Conservation (phyloP, 768 basidiomycete genomes). For the Butyriboletus loyo region DNA sequence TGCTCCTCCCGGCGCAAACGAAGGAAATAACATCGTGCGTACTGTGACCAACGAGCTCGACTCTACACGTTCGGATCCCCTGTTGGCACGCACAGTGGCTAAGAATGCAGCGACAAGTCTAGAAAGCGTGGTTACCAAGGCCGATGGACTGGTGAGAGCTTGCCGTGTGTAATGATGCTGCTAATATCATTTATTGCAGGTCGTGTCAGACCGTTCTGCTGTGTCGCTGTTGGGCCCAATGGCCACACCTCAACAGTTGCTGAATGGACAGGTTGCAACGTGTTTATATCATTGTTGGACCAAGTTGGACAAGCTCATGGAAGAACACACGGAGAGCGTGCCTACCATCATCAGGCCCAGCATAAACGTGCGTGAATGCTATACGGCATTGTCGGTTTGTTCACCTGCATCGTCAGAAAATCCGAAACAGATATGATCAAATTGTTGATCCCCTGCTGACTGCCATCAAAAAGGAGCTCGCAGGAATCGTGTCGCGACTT, state of each 20-base stretch:
- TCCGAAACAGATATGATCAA: conserved; percentile 43
- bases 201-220: conserved; percentile 69
- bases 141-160: conserved; percentile 64
- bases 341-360: conserved; percentile 51
- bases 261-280: conserved; percentile 76
- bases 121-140: conserved; percentile 60
- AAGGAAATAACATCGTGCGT: conserved; percentile 76
- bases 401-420: conserved; percentile 18
- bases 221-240: conserved; percentile 70
- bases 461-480: conserved; percentile 77
- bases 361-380: conserved; percentile 49
- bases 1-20: conserved; percentile 66
- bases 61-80: conserved; percentile 58
- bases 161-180: neutral
- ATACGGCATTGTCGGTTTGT: neutral
- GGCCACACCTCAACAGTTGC: conserved; percentile 73
- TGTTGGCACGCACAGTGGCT: conserved; percentile 77
- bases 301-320: conserved; percentile 22
- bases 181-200: conserved; percentile 37
- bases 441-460: conserved; percentile 60
- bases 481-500: conserved; percentile 73
- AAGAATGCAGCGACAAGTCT: conserved; percentile 66
- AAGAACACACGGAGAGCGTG: conserved; percentile 38
- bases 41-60: conserved; percentile 80
- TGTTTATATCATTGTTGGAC: conserved; percentile 45